A percentile compares a stretch with the other conserved stretches of the same genome.
These are phyloP conservation scores for Polychaeton citri DNA, from an alignment of 2,329 filamentous ascomycete species.

Conservation along the genomic window DNA sequence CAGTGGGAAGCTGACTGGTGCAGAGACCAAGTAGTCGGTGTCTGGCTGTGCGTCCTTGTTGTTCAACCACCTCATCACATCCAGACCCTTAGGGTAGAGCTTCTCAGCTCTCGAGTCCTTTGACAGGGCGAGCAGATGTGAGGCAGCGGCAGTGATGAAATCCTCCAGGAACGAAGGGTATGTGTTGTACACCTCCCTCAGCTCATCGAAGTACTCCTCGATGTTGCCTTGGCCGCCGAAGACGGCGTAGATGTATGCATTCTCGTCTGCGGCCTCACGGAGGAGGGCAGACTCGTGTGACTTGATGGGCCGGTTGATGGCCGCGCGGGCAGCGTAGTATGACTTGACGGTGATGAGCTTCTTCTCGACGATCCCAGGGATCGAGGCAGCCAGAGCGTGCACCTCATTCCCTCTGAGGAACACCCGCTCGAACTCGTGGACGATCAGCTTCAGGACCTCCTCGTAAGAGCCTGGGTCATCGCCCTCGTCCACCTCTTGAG, in stretches of 20 bases:
- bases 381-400: conserved; percentile 69
- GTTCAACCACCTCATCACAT: conserved; percentile 87
- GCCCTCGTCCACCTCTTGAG: conserved; percentile 77
- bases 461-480: conserved; percentile 87
- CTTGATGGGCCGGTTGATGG: conserved; percentile 73
- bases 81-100: conserved; percentile 92
- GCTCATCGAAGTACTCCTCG: conserved; percentile 97
- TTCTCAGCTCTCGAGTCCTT: conserved; percentile 80
- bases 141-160: conserved; percentile 66
- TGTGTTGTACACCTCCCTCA: conserved; percentile 78
- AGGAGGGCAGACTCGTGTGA: conserved; percentile 88
- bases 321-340: conserved; percentile 82
- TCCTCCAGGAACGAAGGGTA: conserved; percentile 86
- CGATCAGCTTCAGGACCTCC: conserved; percentile 79
- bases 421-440: conserved; percentile 92
- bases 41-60: conserved; percentile 83
- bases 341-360: conserved; percentile 79
- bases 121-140: conserved; percentile 74
- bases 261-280: conserved; percentile 71
- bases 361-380: conserved; percentile 86
- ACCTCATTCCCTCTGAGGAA: conserved; percentile 95
- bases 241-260: conserved; percentile 79
- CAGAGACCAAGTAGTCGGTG: conserved; percentile 84
- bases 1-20: conserved; percentile 87
- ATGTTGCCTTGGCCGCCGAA: conserved; percentile 98